Percentiles rank a stretch among this genome's conserved stretches.
phyloP scores from a whole-genome alignment of 1,284 basidiomycete species.

The Lentinula novae-zelandiae region DNA sequence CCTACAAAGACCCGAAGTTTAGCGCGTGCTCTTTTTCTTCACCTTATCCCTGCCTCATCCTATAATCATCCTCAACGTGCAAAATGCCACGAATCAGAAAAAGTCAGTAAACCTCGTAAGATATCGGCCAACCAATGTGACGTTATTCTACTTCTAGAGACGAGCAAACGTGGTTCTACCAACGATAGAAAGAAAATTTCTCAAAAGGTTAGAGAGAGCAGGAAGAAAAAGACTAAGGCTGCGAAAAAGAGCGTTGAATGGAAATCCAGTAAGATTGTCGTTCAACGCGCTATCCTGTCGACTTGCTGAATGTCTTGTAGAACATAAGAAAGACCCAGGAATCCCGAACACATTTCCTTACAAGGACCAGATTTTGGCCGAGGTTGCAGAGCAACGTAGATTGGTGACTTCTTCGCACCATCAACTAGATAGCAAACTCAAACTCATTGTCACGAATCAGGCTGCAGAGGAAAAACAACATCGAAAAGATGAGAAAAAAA shows the following conservation, averaged over 20 bases:
- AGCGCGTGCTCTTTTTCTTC: not conserved
- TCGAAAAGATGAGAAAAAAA: slow-evolving; percentile 58
- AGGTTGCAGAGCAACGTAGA: slow-evolving; percentile 79
- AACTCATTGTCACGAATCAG: slow-evolving; percentile 25
- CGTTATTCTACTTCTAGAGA: slow-evolving; percentile 51
- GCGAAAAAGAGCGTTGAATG: slow-evolving; percentile 85
- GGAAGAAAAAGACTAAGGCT: slow-evolving; percentile 75
- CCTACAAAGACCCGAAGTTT: not conserved
- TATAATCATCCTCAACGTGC: not conserved
- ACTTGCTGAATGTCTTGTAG: slow-evolving; percentile 23
- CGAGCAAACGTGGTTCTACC: slow-evolving; percentile 75
- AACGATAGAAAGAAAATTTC: slow-evolving; percentile 76
- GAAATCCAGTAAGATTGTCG: slow-evolving; percentile 77
- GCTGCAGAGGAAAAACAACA: slow-evolving; percentile 69
- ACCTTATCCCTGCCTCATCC: too few species aligned
- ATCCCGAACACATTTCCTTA: slow-evolving; percentile 97
- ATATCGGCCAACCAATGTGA: not conserved
- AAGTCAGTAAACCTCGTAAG: slow-evolving; percentile 39
- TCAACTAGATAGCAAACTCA: not conserved
- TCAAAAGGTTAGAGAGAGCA: slow-evolving; percentile 77
- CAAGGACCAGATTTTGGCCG: slow-evolving; percentile 95
- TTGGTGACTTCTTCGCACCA: slow-evolving; percentile 36
- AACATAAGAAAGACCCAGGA: slow-evolving; percentile 86
- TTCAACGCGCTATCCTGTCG: slow-evolving; percentile 1
- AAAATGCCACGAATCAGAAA: slow-evolving; percentile 76